phyloP scores from a whole-genome alignment of 2,329 filamentous ascomycete species.

The Fusarium sp. region DNA sequence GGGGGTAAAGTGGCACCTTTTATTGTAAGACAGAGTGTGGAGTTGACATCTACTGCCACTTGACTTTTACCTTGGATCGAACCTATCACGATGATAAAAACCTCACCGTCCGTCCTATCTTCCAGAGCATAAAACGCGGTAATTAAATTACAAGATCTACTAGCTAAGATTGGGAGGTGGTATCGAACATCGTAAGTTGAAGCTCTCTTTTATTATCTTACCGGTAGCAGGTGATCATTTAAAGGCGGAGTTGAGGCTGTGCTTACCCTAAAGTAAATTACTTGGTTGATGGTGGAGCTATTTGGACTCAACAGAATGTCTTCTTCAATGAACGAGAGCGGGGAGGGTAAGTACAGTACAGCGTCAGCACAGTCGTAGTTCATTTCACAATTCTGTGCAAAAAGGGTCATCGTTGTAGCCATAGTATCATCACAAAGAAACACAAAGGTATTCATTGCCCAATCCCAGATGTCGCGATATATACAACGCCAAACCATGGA shows the following conservation, averaged over 20 bases:
- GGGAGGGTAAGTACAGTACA: not conserved
- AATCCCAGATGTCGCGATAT: constrained; percentile 39
- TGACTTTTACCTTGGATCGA: not conserved
- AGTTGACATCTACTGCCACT: constrained; percentile 17
- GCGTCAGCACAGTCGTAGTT: not conserved
- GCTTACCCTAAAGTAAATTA: constrained; percentile 6
- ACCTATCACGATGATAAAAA: not conserved
- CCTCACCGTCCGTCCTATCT: not conserved
- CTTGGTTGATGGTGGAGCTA: not conserved
- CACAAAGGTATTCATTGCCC: constrained; percentile 45
- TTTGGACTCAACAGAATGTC: not conserved
- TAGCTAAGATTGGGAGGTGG: not conserved
- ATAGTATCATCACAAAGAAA: constrained; percentile 27
- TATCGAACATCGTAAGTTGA: not conserved
- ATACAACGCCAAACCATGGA: constrained; percentile 45
- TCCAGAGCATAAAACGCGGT: not conserved
- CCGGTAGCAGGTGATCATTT: not conserved
- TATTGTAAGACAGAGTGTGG: not conserved
- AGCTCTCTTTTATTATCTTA: not conserved
- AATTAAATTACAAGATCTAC: not conserved
- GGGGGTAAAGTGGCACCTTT: not conserved
- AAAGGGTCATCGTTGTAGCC: not conserved
- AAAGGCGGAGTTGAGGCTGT: not conserved
- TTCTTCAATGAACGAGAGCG: not conserved
- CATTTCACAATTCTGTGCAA: not conserved